Percentiles rank a stretch among this genome's conserved stretches.
Conservation (phyloP, 345 rosid genomes). For the Arabis hirsuta region DNA sequence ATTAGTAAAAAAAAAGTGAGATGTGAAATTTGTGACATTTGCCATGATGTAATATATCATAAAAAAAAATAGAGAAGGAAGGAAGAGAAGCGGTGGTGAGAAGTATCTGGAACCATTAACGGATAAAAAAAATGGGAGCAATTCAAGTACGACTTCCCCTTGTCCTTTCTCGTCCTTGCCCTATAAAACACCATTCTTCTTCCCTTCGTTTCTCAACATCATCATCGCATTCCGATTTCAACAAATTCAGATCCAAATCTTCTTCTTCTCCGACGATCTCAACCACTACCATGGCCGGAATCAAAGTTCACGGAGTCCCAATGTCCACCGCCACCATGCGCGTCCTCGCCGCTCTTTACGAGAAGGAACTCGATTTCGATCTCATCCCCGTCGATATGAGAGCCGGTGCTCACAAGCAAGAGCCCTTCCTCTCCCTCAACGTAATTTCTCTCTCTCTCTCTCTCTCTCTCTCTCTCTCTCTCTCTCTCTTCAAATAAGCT, state of each 20-base stretch:
- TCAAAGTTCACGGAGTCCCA: slow-evolving; percentile 53
- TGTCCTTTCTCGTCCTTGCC: background rate
- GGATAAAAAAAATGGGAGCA: slow-evolving; percentile 1
- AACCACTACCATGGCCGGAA: slow-evolving; percentile 44
- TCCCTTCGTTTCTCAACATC: background rate
- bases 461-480: too few relatives aligned
- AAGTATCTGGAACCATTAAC: slow-evolving; percentile 7
- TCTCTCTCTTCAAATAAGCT: background rate
- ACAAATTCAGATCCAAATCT: slow-evolving; percentile 15
- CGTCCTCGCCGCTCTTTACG: slow-evolving; percentile 56
- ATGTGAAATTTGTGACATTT: background rate
- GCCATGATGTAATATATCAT: background rate
- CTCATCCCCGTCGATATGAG: slow-evolving; percentile 53
- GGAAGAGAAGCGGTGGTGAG: slow-evolving; percentile 12
- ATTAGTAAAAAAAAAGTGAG: background rate
- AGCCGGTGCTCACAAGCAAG: slow-evolving; percentile 65
- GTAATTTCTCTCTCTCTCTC: slow-evolving; percentile 46
- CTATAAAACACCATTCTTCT: slow-evolving; percentile 23
- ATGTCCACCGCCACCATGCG: slow-evolving; percentile 60
- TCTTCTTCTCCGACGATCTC: background rate
- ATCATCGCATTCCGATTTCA: background rate
- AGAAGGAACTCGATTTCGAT: slow-evolving; percentile 65
- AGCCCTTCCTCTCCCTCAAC: slow-evolving; percentile 59
- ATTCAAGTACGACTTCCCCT: slow-evolving; percentile 8
- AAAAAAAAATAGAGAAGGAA: background rate